Evolutionary conservation across 2,329 filamentous ascomycete genomes (phyloP), one percentile per base, ranked within the genome.

Genomic region (Ceratocystis papillata): DNA sequence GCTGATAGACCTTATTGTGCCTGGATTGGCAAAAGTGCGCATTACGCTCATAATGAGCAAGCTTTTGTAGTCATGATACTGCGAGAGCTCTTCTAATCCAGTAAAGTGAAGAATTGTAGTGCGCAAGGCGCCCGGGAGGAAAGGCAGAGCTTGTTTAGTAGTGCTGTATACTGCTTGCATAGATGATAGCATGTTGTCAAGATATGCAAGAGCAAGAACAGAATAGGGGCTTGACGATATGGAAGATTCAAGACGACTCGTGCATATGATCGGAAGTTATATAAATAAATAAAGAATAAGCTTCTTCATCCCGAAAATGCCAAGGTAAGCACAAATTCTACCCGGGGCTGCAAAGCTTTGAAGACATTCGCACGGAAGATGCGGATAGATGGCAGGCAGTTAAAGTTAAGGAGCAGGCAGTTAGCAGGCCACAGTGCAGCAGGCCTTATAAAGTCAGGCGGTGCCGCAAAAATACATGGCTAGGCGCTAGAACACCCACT

Each of bases 61-160:
- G 15, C 87, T 93, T 63, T 82, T 82, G 3, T 96, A 77, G 73
- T 96, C 88, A 76, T 93, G 86, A 77, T 94, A 90, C 60, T 84
- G 83, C 3, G 87, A 83, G 6, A 85, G 85, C 44, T 86, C 80
- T 0, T 91, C 90, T 50, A 88, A 75, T 33, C 81, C 82, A 6
- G 96, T 78, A 1, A 85, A 72, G 71, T 91, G 87, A 61, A 81
- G 76, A 12, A 89, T 68, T 1, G 84, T 79, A 1, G 86, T 81
- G 69, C 83, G 84, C n/a, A 82, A 72, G 7, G 89, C 77, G 8
- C 86, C 76, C 0, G 87, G 87, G 1, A 89, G 71, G 17, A 57
- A 44, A 10, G 60, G 48, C 20, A 63, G 15, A 2, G 37, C 60
- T 6, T 28, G n/a, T 7, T 28, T 48, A 6, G 30, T 46, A 8